Evolutionary conservation across 176 grass and related monocot genomes (phyloP), one percentile per base, ranked within the genome.

Genomic region (Hsuehochloa calcarea): DNA sequence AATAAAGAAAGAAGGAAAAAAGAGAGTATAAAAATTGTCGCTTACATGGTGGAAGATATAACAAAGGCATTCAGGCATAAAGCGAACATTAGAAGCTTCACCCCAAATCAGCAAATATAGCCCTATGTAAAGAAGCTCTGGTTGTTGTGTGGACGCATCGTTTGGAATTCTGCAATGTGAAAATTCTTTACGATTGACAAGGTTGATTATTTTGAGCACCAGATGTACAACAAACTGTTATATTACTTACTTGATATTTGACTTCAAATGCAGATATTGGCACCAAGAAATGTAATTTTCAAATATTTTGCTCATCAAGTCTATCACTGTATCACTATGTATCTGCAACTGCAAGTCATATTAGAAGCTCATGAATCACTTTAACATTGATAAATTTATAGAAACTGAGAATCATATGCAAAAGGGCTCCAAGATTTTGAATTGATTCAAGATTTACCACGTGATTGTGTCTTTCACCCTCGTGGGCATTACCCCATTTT

Each of bases 11-110:
- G 26, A 7, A 63, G 5, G 5, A 46, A 75, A 8, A 81, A 38
- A 40, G 31, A 34, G 31, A 34, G 31, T 2, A 3, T 1, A 29
- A 29, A 34, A 34, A 34, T 46, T 60, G 2, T 2, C 38, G 92
- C 93, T 96, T 94, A 99, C 97, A 89, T 90, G 62, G 64, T 99
- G 97, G 47, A 99, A 96, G 66, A 99, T 96, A 80, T 99, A 99
- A 65, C 97, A 96, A 80, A 99, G 82, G 68, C 97, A 99, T 80
- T 99, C 97, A 39, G 97, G 97, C 93, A 99, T 99, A 81, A 99
- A 99, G n/a, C 93, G 91, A 74, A 99, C 88, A 86, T 94, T 99
- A 12, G 97, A 96, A 88, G 97, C 93, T 88, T 99, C 97, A 79
- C 97, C 96, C 97, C 97, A 99, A 17, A 99, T 99, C 72, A 99